Conservation (phyloP, 805 yeast genomes). For the Metschnikowia lunata region DNA sequence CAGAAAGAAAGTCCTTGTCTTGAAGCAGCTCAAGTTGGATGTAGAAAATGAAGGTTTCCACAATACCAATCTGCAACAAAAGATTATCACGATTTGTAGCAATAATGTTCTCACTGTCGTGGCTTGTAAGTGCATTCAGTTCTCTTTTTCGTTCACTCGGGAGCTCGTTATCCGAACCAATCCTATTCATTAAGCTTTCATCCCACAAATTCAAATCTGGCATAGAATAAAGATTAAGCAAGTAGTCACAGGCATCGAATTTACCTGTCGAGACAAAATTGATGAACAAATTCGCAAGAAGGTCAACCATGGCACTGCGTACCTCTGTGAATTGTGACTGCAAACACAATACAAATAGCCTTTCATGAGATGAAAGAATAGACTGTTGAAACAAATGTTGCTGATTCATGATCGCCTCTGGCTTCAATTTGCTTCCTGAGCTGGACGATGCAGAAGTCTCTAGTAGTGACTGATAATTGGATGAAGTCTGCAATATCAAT, state of each 20-base stretch:
- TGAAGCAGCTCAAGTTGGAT: constrained; percentile 40
- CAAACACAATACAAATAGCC: constrained; percentile 26
- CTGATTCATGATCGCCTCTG: constrained; percentile 38
- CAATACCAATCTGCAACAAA: constrained; percentile 28
- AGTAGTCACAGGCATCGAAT: constrained; percentile 32
- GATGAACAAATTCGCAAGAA: constrained; percentile 30
- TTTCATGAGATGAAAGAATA: constrained; percentile 29
- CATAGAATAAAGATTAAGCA: constrained; percentile 27
- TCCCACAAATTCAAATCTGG: constrained; percentile 32
- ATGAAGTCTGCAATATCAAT: constrained; percentile 27
- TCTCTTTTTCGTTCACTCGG: constrained; percentile 17
- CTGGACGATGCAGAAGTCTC: constrained; percentile 33
- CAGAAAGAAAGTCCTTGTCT: constrained; percentile 32
- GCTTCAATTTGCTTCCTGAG: constrained; percentile 38
- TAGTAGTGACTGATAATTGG: constrained; percentile 36
- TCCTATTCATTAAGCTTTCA: constrained; percentile 15
- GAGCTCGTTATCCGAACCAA: constrained; percentile 21
- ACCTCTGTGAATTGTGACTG: constrained; percentile 32
- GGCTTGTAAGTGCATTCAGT: constrained; percentile 19
- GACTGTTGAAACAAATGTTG: constrained; percentile 35
- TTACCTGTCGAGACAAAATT: constrained; percentile 39
- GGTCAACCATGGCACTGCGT: constrained; percentile 34
- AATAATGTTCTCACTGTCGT: constrained; percentile 27
- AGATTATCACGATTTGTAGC: constrained; percentile 17
- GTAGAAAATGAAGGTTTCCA: constrained; percentile 33